A percentile compares a stretch with the other conserved stretches of the same genome.
phyloP scores from a whole-genome alignment of 2,329 filamentous ascomycete genomes.

The Epichloe gansuensis region DNA sequence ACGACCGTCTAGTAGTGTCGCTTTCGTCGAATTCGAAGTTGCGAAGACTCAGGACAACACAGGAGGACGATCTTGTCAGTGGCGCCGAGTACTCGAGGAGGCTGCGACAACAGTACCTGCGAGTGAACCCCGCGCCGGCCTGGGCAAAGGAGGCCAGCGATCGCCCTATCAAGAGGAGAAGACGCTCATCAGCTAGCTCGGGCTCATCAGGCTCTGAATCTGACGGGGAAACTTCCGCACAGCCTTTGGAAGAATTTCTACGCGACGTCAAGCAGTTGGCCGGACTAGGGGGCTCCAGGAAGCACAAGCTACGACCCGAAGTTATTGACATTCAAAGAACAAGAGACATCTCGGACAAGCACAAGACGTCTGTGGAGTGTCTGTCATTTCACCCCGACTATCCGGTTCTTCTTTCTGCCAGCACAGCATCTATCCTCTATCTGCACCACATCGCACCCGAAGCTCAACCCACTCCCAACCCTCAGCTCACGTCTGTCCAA shows the following conservation, averaged over 20 bases:
- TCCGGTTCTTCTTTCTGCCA: slow-evolving; percentile 80
- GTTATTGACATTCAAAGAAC: slow-evolving; percentile 81
- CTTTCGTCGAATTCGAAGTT: slow-evolving; percentile 58
- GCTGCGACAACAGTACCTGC: slow-evolving; percentile 63
- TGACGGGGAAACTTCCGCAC: slow-evolving; percentile 48
- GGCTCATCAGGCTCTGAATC: slow-evolving; percentile 39
- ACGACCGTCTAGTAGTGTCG: slow-evolving; percentile 76
- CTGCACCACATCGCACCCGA: slow-evolving; percentile 78
- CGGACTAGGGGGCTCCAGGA: slow-evolving; percentile 38
- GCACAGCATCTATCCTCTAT: slow-evolving; percentile 71
- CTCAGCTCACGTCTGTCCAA: slow-evolving; percentile 80
- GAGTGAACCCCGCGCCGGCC: slow-evolving; percentile 44
- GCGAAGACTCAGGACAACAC: slow-evolving; percentile 69
- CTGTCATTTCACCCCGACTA: slow-evolving; percentile 82
- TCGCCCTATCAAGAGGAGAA: slow-evolving; percentile 37
- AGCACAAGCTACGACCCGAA: slow-evolving; percentile 68
- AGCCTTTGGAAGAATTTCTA: slow-evolving; percentile 69
- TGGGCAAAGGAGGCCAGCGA: slow-evolving; percentile 44
- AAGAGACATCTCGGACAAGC: slow-evolving; percentile 68
- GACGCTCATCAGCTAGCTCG: slow-evolving; percentile 38
- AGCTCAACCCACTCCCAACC: slow-evolving; percentile 67
- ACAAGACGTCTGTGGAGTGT: slow-evolving; percentile 68
- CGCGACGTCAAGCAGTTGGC: slow-evolving; percentile 60
- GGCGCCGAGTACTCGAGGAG: slow-evolving; percentile 76
- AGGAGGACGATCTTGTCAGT: slow-evolving; percentile 73